A percentile compares a stretch with the other conserved stretches of the same genome.
Evolutionary conservation across 2,329 filamentous ascomycete species (phyloP).

Genomic region (Exophiala dermatitidis): DNA sequence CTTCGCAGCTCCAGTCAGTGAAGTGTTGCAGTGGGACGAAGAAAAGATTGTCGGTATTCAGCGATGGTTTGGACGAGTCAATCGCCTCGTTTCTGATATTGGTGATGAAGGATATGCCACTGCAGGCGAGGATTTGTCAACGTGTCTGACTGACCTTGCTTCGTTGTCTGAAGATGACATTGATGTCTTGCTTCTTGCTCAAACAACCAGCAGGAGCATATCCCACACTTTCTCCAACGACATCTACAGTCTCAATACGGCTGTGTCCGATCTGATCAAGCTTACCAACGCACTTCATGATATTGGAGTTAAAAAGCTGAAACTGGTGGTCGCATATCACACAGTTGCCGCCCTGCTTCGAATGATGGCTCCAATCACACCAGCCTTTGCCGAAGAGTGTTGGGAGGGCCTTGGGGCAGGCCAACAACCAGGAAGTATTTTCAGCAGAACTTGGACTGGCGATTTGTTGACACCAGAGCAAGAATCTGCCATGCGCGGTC

Average conservation of each 20-base stretch:
- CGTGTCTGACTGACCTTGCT: slow-evolving; percentile 1
- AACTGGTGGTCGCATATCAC: slow-evolving; percentile 33
- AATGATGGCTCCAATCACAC: slow-evolving; percentile 71
- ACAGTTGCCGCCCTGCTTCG: slow-evolving; percentile 55
- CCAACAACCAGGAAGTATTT: slow-evolving; percentile 37
- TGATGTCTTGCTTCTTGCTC: slow-evolving; percentile 57
- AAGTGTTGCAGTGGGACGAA: slow-evolving; percentile 83
- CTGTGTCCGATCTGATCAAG: slow-evolving; percentile 74
- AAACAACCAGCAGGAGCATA: slow-evolving; percentile 60
- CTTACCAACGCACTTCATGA: slow-evolving; percentile 60
- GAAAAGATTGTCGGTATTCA: slow-evolving; percentile 72
- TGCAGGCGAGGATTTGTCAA: slow-evolving; percentile 34
- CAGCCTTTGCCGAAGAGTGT: slow-evolving; percentile 73
- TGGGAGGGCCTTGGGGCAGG: slow-evolving; percentile 55
- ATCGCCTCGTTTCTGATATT: slow-evolving; percentile 47
- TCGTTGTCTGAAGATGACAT: slow-evolving; percentile 33
- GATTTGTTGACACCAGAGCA: slow-evolving; percentile 34
- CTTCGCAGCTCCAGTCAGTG: slow-evolving; percentile 77
- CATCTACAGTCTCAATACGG: slow-evolving; percentile 72
- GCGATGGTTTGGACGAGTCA: slow-evolving; percentile 66
- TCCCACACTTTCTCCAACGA: slow-evolving; percentile 61
- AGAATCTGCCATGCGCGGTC: slow-evolving; percentile 44
- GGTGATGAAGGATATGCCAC: slow-evolving; percentile 20
- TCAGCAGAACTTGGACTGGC: slow-evolving; percentile 52
- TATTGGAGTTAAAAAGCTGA: slow-evolving; percentile 33